Conservation (phyloP, 108 stramenopile species). For the Nitzschia sp. region DNA sequence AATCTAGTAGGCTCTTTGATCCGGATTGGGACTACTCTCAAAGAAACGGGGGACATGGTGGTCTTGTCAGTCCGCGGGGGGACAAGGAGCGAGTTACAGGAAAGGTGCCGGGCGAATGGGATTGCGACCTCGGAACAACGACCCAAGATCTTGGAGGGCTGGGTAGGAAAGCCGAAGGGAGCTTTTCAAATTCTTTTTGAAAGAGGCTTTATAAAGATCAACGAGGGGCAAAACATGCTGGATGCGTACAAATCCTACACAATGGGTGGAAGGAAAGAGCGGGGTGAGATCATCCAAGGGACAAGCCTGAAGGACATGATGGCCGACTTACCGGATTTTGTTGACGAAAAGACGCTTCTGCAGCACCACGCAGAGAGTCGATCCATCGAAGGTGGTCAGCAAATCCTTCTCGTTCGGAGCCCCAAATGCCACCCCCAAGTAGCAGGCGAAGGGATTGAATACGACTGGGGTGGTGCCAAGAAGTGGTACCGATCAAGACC, state of each 20-base stretch:
- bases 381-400: background rate
- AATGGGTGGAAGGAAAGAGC: background rate
- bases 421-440: slow-evolving; percentile 38
- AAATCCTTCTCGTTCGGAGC: background rate
- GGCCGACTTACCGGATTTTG: background rate
- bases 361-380: background rate
- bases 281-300: background rate
- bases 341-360: slow-evolving; percentile 1
- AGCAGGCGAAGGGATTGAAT: slow-evolving; percentile 43
- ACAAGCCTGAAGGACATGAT: background rate
- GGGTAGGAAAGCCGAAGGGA: slow-evolving; percentile 25
- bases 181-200: slow-evolving; percentile 25
- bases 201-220: slow-evolving; percentile 26
- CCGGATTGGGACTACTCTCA: slow-evolving; percentile 72
- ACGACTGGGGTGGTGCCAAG: slow-evolving; percentile 30
- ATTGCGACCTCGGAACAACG: background rate
- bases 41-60: slow-evolving; percentile 77
- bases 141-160: slow-evolving; percentile 12
- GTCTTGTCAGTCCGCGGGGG: slow-evolving; percentile 52
- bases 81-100: background rate
- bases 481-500: slow-evolving; percentile 17
- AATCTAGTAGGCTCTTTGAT: slow-evolving; percentile 65
- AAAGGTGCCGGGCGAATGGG: background rate
- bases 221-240: too few species aligned
- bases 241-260: background rate